These are phyloP conservation scores for Aspergillus terreus DNA, from an alignment of 2,329 filamentous ascomycete genomes.

Conservation along the genomic window DNA sequence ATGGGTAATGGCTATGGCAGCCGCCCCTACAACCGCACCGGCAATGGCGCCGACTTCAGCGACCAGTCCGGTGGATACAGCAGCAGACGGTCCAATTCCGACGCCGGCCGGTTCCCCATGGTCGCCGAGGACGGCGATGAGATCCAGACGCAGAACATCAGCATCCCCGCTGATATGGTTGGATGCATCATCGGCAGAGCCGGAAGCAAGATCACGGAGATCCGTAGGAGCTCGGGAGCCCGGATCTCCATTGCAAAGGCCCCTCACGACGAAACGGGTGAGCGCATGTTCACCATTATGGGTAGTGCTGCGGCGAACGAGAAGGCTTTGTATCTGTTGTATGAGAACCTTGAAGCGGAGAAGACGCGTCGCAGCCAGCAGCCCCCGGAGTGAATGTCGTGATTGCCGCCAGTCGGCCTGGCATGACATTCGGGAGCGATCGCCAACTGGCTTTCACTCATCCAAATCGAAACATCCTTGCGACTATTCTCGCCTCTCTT, in stretches of 20 bases:
- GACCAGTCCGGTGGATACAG: slow-evolving; percentile 68
- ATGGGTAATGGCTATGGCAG: slow-evolving; percentile 51
- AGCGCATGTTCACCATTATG: slow-evolving; percentile 99
- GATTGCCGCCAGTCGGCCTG: background rate
- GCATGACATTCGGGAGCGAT: background rate
- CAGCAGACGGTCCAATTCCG: slow-evolving; percentile 74
- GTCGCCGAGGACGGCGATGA: slow-evolving; percentile 96
- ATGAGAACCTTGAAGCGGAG: slow-evolving; percentile 98
- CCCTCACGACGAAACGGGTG: slow-evolving; percentile 93
- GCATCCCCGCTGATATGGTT: slow-evolving; percentile 99
- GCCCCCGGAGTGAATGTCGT: slow-evolving; percentile 49
- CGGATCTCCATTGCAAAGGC: slow-evolving; percentile 97
- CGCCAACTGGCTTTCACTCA: slow-evolving; percentile 1
- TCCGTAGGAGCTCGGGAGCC: slow-evolving; percentile 91
- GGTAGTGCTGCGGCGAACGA: slow-evolving; percentile 91
- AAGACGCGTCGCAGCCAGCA: slow-evolving; percentile 96
- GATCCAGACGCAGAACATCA: slow-evolving; percentile 98
- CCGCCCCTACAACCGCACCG: slow-evolving; percentile 83
- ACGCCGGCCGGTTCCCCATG: slow-evolving; percentile 75
- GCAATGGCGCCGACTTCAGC: slow-evolving; percentile 96
- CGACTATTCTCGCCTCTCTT: slow-evolving; percentile 4
- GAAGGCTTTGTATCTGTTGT: slow-evolving; percentile 90
- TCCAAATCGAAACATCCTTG: background rate
- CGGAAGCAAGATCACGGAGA: slow-evolving; percentile 97
- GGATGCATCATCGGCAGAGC: slow-evolving; percentile 96